phyloP scores from a whole-genome alignment of 805 yeast species.

The Diddensiella santjacobensis region DNA sequence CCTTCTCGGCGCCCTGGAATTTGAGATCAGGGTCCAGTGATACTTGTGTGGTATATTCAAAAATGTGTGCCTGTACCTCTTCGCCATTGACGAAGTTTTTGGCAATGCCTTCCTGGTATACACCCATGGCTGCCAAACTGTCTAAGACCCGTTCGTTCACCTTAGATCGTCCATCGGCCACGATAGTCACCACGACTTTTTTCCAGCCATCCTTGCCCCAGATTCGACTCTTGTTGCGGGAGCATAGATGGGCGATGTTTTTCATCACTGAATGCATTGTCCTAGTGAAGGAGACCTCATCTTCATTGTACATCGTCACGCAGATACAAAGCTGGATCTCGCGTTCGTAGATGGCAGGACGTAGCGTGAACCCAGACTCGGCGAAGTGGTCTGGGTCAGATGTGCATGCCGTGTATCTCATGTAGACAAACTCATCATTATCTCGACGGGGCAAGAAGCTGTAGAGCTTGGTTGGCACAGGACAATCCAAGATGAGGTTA shows the following conservation, averaged over 20 bases:
- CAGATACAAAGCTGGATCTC: slow-evolving; percentile 91
- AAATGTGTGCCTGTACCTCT: slow-evolving; percentile 87
- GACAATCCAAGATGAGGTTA: slow-evolving; percentile 85
- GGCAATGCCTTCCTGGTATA: slow-evolving; percentile 96
- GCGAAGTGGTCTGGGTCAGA: slow-evolving; percentile 85
- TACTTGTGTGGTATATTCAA: slow-evolving; percentile 94
- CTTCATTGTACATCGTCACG: slow-evolving; percentile 97
- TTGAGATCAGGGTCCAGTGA: slow-evolving; percentile 85
- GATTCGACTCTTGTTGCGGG: slow-evolving; percentile 71
- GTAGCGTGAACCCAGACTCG: slow-evolving; percentile 73
- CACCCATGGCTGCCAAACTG: slow-evolving; percentile 89
- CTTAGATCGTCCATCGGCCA: slow-evolving; percentile 92
- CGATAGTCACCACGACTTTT: slow-evolving; percentile 85
- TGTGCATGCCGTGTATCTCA: slow-evolving; percentile 97
- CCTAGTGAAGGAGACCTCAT: slow-evolving; percentile 81
- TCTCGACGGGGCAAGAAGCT: slow-evolving; percentile 83
- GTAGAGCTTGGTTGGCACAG: slow-evolving; percentile 84
- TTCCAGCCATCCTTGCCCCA: slow-evolving; percentile 99
- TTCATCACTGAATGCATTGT: slow-evolving; percentile 93
- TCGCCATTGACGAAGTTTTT: slow-evolving; percentile 89
- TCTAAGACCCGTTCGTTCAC: slow-evolving; percentile 82
- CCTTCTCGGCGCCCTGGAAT: slow-evolving; percentile 86
- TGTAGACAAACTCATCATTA: slow-evolving; percentile 87
- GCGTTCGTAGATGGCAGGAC: slow-evolving; percentile 82
- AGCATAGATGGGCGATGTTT: slow-evolving; percentile 82